Conservation (phyloP, 2,329 filamentous ascomycete genomes). For the Didymella arachidicola region DNA sequence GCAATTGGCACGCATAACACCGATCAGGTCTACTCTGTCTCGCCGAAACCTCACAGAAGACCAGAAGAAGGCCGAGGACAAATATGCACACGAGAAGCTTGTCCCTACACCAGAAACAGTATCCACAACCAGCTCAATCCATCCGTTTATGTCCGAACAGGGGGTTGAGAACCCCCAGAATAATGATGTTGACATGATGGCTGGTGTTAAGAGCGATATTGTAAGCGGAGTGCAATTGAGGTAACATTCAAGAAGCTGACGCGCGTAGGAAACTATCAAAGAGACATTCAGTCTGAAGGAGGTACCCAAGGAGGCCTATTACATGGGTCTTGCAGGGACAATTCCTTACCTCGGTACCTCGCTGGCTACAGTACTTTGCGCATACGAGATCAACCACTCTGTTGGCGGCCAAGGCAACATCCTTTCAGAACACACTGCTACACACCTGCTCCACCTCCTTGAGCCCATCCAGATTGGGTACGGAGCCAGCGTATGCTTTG, state of each 20-base stretch:
- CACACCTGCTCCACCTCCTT: conserved; percentile 73
- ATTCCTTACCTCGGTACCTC: conserved; percentile 80
- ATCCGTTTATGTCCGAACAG: conserved; percentile 53
- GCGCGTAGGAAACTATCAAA: conserved; percentile 54
- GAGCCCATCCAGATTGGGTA: conserved; percentile 92
- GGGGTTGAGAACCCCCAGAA: conserved; percentile 27
- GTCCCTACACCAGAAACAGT: conserved; percentile 67
- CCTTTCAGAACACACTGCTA: conserved; percentile 74
- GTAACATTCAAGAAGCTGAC: conserved; percentile 14
- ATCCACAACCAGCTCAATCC: conserved; percentile 62
- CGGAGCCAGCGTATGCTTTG: conserved; percentile 75
- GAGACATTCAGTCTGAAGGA: conserved; percentile 58
- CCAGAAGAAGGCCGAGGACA: conserved; percentile 65
- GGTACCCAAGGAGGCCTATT: conserved; percentile 59
- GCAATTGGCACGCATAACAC: conserved; percentile 44
- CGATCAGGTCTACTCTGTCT: conserved; percentile 46
- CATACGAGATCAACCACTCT: conserved; percentile 80
- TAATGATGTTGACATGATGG: conserved; percentile 56
- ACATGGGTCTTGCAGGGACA: conserved; percentile 60
- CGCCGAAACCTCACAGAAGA: conserved; percentile 55
- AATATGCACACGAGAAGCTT: conserved; percentile 64
- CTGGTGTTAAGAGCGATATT: conserved; percentile 51
- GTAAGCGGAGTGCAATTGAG: conserved; percentile 28
- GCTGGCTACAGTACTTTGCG: conserved; percentile 79
- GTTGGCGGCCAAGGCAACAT: conserved; percentile 69